Base-by-base conservation (phyloP, 1,139 yeast genomes). In the Candida albicans region DNA sequence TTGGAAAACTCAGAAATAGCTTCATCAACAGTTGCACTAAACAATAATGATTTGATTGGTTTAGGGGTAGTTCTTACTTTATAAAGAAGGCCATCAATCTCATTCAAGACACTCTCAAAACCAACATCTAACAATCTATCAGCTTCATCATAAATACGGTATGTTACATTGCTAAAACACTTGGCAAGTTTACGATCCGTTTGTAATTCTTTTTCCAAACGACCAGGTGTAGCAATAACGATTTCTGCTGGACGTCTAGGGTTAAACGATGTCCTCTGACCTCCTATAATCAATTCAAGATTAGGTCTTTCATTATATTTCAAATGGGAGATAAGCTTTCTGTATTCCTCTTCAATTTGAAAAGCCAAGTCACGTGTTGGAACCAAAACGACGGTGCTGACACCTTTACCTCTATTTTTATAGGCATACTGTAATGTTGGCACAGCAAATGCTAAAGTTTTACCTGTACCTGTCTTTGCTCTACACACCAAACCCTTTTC, bases 381-480 rank as follows among this genome's bases (percentile, higher is more conserved):
- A 1, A 95, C 85, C 48, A 91, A 76, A 26, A 91, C 81, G 45
- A 91, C 75, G 22, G 91, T 78, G 47, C 74, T 70, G 1, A 80
- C 81, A 42, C 48, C 44, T n/a, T 30, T 28, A 12, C 51, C 55
- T n/a, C 62, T 60, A 34, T 57, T 58, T 8, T 60, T 48, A 39
- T 59, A 34, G 13, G 58, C 58, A 33, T 52, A 45, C 58, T 87
- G 86, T 37, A 90, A 67, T 7, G 88, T 70, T 2, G 97, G 97
- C 38, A 90, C 71, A 49, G 90, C 81, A 61, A 88, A 91, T 0
- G 96, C 95, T 47, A 87, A 79, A 0, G 97, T 91, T 63, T 91
- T 91, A 58, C 97, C 98, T 1, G 97, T 90, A 59, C 97, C 98
- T 4, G 98, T 91, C 61, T 88, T 88, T 30, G 97, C 97, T 53